phyloP scores from a whole-genome alignment of 371 early-diverging fungal species.

The Syncephalastrum monosporum region DNA sequence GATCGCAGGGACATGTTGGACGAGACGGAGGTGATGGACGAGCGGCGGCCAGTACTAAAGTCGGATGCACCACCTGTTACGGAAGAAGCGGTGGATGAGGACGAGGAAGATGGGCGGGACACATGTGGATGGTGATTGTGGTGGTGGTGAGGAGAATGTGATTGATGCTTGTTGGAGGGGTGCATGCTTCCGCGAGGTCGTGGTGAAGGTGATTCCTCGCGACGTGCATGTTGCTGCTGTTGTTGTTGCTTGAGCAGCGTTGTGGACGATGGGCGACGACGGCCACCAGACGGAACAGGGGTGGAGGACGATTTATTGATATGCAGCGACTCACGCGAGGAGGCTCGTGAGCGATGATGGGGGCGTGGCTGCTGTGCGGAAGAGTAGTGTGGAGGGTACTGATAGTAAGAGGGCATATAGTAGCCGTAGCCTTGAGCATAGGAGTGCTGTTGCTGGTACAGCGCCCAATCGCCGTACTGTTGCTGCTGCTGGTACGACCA shows the following conservation, averaged over 20 bases:
- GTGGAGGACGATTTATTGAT: constrained; percentile 10
- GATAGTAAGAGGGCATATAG: constrained; percentile 13
- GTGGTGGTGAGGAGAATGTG: constrained; percentile 20
- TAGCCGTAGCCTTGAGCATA: constrained; percentile 12
- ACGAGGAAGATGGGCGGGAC: constrained; percentile 11
- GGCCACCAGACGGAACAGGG: too few relatives aligned
- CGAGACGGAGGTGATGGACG: constrained; percentile 30
- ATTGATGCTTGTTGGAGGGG: background rate
- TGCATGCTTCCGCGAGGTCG: background rate
- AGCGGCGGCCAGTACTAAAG: constrained; percentile 21
- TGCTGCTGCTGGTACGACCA: constrained; percentile 10
- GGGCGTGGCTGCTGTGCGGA: background rate
- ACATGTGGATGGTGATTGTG: constrained; percentile 2
- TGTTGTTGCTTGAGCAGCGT: constrained; percentile 9
- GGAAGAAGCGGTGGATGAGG: constrained; percentile 15
- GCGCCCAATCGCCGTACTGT: constrained; percentile 6
- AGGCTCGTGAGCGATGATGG: background rate
- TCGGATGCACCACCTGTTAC: constrained; percentile 4
- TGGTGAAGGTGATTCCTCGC: background rate
- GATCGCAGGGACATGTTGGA: constrained; percentile 22
- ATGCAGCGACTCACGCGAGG: constrained; percentile 11
- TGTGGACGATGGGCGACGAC: too few relatives aligned
- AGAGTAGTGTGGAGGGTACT: constrained; percentile 2
- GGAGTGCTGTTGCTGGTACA: constrained; percentile 14
- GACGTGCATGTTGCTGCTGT: constrained; percentile 4